phyloP scores from a whole-genome alignment of 202 grass and related monocot species.

The Digitaria exilis region DNA sequence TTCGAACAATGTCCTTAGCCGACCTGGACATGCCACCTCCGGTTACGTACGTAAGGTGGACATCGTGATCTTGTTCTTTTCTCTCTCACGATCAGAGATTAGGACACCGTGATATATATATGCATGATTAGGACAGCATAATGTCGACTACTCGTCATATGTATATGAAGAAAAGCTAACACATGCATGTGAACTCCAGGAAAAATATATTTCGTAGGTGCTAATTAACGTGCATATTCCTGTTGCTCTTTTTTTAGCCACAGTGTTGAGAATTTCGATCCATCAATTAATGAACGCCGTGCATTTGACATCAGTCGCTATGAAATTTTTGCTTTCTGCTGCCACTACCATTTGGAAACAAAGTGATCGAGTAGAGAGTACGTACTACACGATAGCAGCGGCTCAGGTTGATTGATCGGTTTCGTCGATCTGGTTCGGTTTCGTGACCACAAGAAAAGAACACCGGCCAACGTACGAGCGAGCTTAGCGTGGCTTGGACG shows the following conservation, averaged over 20 bases:
- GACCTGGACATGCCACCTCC: neutral
- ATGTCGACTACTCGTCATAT: neutral
- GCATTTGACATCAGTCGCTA: neutral
- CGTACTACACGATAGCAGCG: neutral
- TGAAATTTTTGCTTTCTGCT: neutral
- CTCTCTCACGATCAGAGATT: neutral
- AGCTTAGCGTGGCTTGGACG: conserved; percentile 44
- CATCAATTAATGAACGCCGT: neutral
- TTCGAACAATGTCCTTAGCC: too few relatives aligned
- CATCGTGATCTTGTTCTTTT: neutral
- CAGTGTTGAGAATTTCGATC: neutral
- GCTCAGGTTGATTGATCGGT: neutral
- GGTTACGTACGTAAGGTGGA: neutral
- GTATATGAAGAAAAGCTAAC: neutral
- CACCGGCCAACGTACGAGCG: neutral
- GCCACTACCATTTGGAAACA: neutral
- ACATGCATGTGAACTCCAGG: neutral
- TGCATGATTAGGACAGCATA: neutral
- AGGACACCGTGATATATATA: neutral
- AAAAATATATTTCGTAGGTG: neutral
- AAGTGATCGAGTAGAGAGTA: neutral
- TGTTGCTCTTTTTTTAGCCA: neutral
- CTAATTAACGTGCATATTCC: neutral
- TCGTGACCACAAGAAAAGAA: conserved; percentile 6
- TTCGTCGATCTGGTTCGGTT: neutral